These are phyloP conservation scores for Lithospermum erythrorhizon DNA, from an alignment of 257 asterid genomes.

Conservation along the genomic window DNA sequence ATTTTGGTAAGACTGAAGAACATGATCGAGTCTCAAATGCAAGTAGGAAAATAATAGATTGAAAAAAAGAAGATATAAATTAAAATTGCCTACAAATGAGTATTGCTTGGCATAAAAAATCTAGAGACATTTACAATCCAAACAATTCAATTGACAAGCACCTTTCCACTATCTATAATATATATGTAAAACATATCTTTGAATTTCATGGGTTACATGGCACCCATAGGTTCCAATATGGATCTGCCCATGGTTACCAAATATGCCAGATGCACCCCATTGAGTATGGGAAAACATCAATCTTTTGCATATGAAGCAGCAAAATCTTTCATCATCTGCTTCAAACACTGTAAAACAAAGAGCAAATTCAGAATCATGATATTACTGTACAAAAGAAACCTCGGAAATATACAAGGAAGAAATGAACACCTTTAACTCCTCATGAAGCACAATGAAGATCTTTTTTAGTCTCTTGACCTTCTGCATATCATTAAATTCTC, in stretches of 20 bases:
- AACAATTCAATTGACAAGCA: background rate
- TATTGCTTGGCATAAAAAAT: background rate
- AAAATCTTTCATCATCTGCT: constrained; percentile 66
- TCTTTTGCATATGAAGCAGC: constrained; percentile 40
- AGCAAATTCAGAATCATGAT: constrained; percentile 7
- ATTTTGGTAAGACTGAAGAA: too few relatives aligned
- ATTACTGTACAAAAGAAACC: background rate
- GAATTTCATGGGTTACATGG: background rate
- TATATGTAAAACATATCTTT: too few relatives aligned
- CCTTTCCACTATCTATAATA: background rate
- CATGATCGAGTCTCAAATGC: too few relatives aligned
- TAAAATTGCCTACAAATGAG: too few relatives aligned
- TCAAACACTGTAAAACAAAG: constrained; percentile 50
- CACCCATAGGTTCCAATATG: background rate
- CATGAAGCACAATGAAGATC: constrained; percentile 60
- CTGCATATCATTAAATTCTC: constrained; percentile 36
- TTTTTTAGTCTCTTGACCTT: constrained; percentile 64
- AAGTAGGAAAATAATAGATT: too few relatives aligned
- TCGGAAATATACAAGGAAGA: constrained; percentile 8
- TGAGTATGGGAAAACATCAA: constrained; percentile 11
- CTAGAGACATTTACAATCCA: background rate
- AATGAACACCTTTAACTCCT: constrained; percentile 60
- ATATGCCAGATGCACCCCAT: background rate
- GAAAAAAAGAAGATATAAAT: too few relatives aligned
- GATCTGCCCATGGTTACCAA: background rate